Percentiles rank a stretch among this genome's conserved stretches.
Evolutionary conservation across 2,329 filamentous ascomycete genomes (phyloP).

Genomic region (Nemania abortiva): DNA sequence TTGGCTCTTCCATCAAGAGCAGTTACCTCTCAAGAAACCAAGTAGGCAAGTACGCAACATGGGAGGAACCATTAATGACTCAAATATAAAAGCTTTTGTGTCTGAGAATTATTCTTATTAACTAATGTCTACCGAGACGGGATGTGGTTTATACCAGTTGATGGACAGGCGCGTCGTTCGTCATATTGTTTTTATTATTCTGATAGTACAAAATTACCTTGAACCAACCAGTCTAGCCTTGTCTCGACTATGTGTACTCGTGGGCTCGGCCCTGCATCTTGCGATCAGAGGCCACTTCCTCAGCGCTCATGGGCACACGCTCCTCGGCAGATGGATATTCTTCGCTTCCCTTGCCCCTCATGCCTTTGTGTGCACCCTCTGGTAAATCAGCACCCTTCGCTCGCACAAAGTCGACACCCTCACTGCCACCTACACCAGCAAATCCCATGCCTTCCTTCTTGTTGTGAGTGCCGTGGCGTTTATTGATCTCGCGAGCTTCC

Average conservation of each 20-base stretch:
- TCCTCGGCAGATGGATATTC: slow-evolving; percentile 48
- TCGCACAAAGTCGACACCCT: slow-evolving; percentile 45
- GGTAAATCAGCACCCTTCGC: slow-evolving; percentile 50
- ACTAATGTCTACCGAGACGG: not conserved
- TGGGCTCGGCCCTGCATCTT: slow-evolving; percentile 35
- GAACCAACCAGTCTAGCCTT: not conserved
- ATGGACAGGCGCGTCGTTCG: not conserved
- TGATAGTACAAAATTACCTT: slow-evolving; percentile 13
- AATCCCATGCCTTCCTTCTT: slow-evolving; percentile 56
- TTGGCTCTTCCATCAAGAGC: too few species aligned
- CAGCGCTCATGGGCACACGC: slow-evolving; percentile 43
- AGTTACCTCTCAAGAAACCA: too few species aligned
- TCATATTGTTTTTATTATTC: not conserved
- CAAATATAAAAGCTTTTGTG: not conserved
- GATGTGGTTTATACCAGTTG: not conserved
- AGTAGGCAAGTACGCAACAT: too few species aligned
- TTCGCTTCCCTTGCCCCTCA: slow-evolving; percentile 41
- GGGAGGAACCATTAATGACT: not conserved
- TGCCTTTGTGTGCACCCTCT: slow-evolving; percentile 48
- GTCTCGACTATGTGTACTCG: slow-evolving; percentile 38
- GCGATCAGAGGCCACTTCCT: slow-evolving; percentile 45
- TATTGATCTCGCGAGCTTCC: slow-evolving; percentile 57
- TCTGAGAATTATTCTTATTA: too few species aligned
- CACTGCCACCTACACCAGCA: slow-evolving; percentile 55
- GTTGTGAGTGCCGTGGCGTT: slow-evolving; percentile 49